Evolutionary conservation across 2,329 filamentous ascomycete species (phyloP).

Genomic region (Cercospora zeina): DNA sequence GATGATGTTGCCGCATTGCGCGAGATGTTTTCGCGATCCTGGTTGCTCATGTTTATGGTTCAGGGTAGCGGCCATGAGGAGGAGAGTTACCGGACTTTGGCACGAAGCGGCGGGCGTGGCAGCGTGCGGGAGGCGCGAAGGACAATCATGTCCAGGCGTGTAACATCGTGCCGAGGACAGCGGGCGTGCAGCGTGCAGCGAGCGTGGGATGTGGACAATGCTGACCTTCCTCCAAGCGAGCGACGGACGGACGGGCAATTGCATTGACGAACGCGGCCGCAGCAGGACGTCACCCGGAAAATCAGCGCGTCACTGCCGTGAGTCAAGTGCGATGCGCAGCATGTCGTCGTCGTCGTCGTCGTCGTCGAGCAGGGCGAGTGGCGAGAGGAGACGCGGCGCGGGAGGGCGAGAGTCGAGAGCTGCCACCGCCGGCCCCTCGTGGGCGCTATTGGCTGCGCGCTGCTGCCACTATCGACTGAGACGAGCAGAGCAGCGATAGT

Average conservation of each 20-base stretch:
- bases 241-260: conserved; percentile 20
- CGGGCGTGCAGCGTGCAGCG: conserved; percentile 14
- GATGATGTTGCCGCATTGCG: conserved; percentile 13
- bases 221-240: conserved; percentile 23
- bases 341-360: no score
- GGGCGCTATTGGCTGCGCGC: conserved; percentile 23
- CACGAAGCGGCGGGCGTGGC: conserved; percentile 10
- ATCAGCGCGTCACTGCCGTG: conserved; percentile 15
- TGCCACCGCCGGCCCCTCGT: conserved; percentile 17
- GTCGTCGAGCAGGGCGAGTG: not conserved
- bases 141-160: conserved; percentile 14
- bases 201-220: conserved; percentile 27
- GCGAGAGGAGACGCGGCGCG: conserved; percentile 16
- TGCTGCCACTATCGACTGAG: no score
- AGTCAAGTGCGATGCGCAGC: conserved; percentile 1
- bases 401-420: conserved; percentile 17
- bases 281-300: conserved; percentile 20
- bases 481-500: no score
- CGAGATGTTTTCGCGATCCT: not conserved
- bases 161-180: conserved; percentile 27
- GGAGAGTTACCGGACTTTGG: conserved; percentile 24
- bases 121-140: conserved; percentile 19
- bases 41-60: not conserved
- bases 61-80: conserved; percentile 15
- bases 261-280: conserved; percentile 24